A percentile compares a stretch with the other conserved stretches of the same genome.
Evolutionary conservation across 768 basidiomycete species (phyloP).

Genomic region (Rhizopogon vesiculosus): DNA sequence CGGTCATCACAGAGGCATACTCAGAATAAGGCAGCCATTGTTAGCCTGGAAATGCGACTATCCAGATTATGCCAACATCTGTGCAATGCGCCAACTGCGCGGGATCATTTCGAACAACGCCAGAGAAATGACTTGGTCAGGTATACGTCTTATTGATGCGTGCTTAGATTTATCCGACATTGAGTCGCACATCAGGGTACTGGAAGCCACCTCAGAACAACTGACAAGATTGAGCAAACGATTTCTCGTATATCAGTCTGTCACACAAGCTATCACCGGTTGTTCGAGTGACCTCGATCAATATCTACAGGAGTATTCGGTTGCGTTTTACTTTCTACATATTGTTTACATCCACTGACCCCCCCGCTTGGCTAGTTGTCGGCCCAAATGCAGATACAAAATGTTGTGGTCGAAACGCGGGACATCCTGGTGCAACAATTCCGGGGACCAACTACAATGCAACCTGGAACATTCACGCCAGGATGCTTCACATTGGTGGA

Average conservation of each 20-base stretch:
- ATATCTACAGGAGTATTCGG: background rate
- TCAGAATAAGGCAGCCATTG: background rate
- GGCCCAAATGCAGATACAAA: background rate
- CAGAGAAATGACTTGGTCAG: background rate
- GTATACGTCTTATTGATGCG: background rate
- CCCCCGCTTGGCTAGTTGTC: background rate
- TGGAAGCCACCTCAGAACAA: background rate
- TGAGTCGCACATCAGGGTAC: background rate
- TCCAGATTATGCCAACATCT: background rate
- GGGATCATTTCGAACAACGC: background rate
- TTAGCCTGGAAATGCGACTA: background rate
- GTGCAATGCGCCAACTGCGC: background rate
- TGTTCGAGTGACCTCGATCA: background rate
- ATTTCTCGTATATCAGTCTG: background rate
- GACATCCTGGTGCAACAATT: too few relatives aligned
- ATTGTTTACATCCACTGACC: too few relatives aligned
- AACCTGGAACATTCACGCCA: slow-evolving; percentile 3
- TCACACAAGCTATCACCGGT: background rate
- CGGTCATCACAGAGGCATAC: background rate
- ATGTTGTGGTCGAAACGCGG: background rate
- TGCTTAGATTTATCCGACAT: background rate
- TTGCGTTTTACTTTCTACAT: background rate
- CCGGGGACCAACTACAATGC: slow-evolving; percentile 8
- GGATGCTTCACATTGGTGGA: slow-evolving; percentile 19
- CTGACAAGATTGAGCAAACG: background rate